These are phyloP conservation scores for Lactarius quietus DNA, from an alignment of 768 basidiomycete species.

Conservation along the genomic window DNA sequence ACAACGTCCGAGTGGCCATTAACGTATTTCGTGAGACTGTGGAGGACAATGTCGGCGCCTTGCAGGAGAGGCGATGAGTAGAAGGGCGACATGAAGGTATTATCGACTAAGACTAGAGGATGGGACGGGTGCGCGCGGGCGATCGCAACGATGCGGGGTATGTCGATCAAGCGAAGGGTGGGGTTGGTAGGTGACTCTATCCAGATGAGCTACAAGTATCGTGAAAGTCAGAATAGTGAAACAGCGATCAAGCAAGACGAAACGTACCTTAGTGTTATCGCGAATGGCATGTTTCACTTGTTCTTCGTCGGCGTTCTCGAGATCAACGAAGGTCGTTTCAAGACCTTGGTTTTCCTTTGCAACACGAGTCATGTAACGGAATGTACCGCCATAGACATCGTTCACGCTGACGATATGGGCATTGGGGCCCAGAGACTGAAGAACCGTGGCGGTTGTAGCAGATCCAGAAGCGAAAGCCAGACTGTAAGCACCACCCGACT, in stretches of 20 bases:
- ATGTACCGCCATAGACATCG: slow-evolving; percentile 94
- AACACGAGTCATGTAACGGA: slow-evolving; percentile 74
- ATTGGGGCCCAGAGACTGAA: slow-evolving; percentile 67
- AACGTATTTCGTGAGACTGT: slow-evolving; percentile 86
- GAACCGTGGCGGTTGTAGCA: slow-evolving; percentile 77
- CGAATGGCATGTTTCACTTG: slow-evolving; percentile 60
- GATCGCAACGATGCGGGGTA: slow-evolving; percentile 63
- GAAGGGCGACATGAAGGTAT: slow-evolving; percentile 92
- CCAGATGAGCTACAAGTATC: slow-evolving; percentile 70
- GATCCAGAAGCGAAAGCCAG: slow-evolving; percentile 86
- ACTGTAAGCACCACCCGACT: slow-evolving; percentile 65
- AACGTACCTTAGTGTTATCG: slow-evolving; percentile 74
- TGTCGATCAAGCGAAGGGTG: slow-evolving; percentile 81
- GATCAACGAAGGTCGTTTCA: slow-evolving; percentile 74
- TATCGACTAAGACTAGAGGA: slow-evolving; percentile 87
- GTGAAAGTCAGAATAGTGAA: neutral
- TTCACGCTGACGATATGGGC: slow-evolving; percentile 86
- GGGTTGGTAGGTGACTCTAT: slow-evolving; percentile 96
- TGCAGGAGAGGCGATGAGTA: slow-evolving; percentile 83
- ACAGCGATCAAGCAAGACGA: neutral
- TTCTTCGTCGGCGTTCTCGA: slow-evolving; percentile 66
- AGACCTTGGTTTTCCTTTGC: slow-evolving; percentile 60
- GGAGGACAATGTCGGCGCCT: slow-evolving; percentile 82
- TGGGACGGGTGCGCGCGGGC: slow-evolving; percentile 56
- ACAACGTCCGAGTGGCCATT: slow-evolving; percentile 94